Percentiles rank a stretch among this genome's conserved stretches.
These are phyloP conservation scores for Auricularia heimuer DNA, from an alignment of 768 basidiomycete genomes.

Conservation along the genomic window DNA sequence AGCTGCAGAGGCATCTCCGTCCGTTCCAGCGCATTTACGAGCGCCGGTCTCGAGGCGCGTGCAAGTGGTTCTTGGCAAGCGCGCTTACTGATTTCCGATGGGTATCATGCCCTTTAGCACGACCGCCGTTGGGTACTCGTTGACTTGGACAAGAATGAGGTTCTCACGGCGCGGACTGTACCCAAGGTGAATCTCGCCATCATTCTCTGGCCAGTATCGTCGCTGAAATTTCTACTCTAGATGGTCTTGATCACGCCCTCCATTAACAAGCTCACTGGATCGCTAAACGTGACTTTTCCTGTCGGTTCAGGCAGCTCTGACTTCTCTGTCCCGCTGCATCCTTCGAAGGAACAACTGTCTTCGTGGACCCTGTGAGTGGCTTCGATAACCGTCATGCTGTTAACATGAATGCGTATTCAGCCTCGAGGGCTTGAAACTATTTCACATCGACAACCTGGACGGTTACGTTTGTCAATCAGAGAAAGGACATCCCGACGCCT, in stretches of 20 bases:
- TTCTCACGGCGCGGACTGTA: slow-evolving; percentile 61
- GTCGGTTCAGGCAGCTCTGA: slow-evolving; percentile 43
- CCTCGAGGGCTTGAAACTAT: slow-evolving; percentile 43
- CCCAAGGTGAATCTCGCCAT: slow-evolving; percentile 34
- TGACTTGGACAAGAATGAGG: slow-evolving; percentile 10
- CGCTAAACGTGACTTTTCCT: slow-evolving; percentile 50
- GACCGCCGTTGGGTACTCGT: too few relatives aligned
- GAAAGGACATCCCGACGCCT: slow-evolving; percentile 30
- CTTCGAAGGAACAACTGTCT: slow-evolving; percentile 35
- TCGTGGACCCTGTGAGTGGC: slow-evolving; percentile 48
- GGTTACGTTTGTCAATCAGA: slow-evolving; percentile 53
- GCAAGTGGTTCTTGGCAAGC: neutral
- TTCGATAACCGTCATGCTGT: slow-evolving; percentile 4
- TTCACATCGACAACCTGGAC: slow-evolving; percentile 40
- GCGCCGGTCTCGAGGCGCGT: slow-evolving; percentile 56
- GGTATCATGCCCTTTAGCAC: neutral
- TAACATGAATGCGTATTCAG: slow-evolving; percentile 22
- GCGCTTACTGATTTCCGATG: too few relatives aligned
- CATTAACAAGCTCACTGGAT: slow-evolving; percentile 41
- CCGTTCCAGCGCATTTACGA: slow-evolving; percentile 42
- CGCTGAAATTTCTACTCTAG: slow-evolving; percentile 23
- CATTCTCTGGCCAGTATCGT: neutral
- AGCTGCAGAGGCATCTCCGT: slow-evolving; percentile 65
- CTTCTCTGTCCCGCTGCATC: slow-evolving; percentile 51
- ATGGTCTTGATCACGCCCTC: slow-evolving; percentile 57